Evolutionary conservation across 1,139 yeast genomes (phyloP), one percentile per base, ranked within the genome.

Genomic region (Hemisphaericaspora subhashii): DNA sequence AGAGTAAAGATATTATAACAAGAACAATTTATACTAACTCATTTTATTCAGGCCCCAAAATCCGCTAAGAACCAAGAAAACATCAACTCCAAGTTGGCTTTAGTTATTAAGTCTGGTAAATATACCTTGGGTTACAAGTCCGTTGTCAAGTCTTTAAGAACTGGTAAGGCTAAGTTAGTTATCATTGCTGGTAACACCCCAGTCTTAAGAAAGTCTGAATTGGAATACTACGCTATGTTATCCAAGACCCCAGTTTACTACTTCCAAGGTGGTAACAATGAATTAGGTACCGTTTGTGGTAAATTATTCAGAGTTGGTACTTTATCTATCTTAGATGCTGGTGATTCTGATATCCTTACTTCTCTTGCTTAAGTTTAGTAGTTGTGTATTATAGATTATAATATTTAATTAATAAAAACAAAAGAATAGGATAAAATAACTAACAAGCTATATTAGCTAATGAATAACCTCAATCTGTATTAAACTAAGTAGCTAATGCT

Each of bases 241-340:
- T 87, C 98, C 72, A 92, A 90, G 88, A 88, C 97, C 72, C 83
- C 82, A 69, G 96, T 92, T 64, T 92, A 90, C 95, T 83, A 82
- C 84, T 92, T 90, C 95, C 95, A 86, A 77, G 98, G 98, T 81
- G 96, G 97, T 77, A 90, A 90, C 97, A 90, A 90, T 79, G 97
- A 90, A 80, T 88, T 92, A 69, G 98, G 98, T 81, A 94, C 99
- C 65, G 96, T 96, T 61, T 92, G 97, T 77, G 99, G 99, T 89
- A 90, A 87, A 80, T 89, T 92, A 69, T 92, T 94, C 97, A 90
- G 98, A 81, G 98, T 92, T 64, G 98, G 98, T 80, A 92, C 90
- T 65, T 79, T 92, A 68, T 81, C 98, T 64, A 74, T 94, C 65
- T 79, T 90, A 68, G 98, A 94, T 65, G 97, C 96, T 64, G 99